Base-by-base conservation (phyloP, 441 rosid genomes). In the Euphorbia corollata region DNA sequence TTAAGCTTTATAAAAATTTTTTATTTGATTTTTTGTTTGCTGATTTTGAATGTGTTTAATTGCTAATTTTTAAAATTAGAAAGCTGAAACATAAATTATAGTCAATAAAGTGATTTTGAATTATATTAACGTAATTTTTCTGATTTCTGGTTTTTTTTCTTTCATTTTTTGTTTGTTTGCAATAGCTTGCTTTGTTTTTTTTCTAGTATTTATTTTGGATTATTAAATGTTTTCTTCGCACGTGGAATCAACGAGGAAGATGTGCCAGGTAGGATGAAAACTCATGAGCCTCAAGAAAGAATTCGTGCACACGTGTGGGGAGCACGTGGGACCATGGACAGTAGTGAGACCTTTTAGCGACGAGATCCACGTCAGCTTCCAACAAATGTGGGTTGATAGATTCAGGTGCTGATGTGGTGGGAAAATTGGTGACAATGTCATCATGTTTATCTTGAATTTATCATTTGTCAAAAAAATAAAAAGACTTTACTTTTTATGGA, bases 291-390 rank as follows among this genome's bases (percentile, higher is more conserved):
- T 67, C 19, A 23, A 59, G 20, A 23, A 15, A 27, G 11, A n/a
- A 18, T 34, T 51, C 59, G 19, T 22, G 16, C 57, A n/a, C 64
- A 48, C 65, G 39, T n/a, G 24, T 58, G 65, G 15, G 34, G 8
- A 11, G 45, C 68, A 60, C 64, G 68, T 2, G 70, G 1, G 61
- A 32, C 27, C 19, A 48, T 3, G 18, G 55, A 30, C 5, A 15
- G 27, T n/a, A 4, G 59, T 39, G 20, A 53, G 64, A 9, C 6
- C 8, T 10, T 19, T 43, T 30, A 9, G 24, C 66, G 50, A 24
- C 43, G 5, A 0, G 0, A 36, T 61, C 78, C 73, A 75, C 70
- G 64, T 68, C 9, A 63, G 59, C 78, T 38, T 50, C 71, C 64
- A 56, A 51, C 50, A 8, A 22, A 3, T 16, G 23, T 23, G 59